Percentiles rank a stretch among this genome's conserved stretches.
Evolutionary conservation across 1,139 yeast genomes (phyloP).

Genomic region (Sugiyamaella neomexicana): DNA sequence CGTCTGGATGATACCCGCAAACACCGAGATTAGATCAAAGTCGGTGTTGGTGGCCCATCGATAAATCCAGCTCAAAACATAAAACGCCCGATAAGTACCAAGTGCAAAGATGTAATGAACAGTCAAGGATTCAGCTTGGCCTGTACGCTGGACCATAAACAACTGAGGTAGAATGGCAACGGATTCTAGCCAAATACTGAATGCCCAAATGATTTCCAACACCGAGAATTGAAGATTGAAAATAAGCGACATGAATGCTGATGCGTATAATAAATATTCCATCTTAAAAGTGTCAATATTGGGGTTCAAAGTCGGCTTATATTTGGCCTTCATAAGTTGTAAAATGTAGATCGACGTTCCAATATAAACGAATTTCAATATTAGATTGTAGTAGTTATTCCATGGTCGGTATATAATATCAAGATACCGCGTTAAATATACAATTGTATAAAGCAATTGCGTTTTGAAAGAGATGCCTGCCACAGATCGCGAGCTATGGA

Average conservation of each 20-base stretch:
- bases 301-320: constrained; percentile 52
- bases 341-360: constrained; percentile 74
- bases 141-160: constrained; percentile 84
- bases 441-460: constrained; percentile 74
- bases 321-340: constrained; percentile 64
- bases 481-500: constrained; percentile 63
- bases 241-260: constrained; percentile 59
- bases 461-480: constrained; percentile 89
- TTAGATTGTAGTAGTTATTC: constrained; percentile 66
- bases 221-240: constrained; percentile 66
- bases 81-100: constrained; percentile 84
- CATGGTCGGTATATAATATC: constrained; percentile 56
- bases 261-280: constrained; percentile 66
- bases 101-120: constrained; percentile 91
- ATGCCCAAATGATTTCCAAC: constrained; percentile 50
- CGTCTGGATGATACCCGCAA: constrained; percentile 85
- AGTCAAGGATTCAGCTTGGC: constrained; percentile 84
- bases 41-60: constrained; percentile 69
- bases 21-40: constrained; percentile 68
- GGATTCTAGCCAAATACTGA: constrained; percentile 60
- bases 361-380: constrained; percentile 81
- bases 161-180: constrained; percentile 92
- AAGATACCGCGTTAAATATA: constrained; percentile 76
- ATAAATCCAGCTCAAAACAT: constrained; percentile 94
- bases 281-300: constrained; percentile 78